Evolutionary conservation across 768 basidiomycete species (phyloP).

Genomic region (Psilocybe cubensis): DNA sequence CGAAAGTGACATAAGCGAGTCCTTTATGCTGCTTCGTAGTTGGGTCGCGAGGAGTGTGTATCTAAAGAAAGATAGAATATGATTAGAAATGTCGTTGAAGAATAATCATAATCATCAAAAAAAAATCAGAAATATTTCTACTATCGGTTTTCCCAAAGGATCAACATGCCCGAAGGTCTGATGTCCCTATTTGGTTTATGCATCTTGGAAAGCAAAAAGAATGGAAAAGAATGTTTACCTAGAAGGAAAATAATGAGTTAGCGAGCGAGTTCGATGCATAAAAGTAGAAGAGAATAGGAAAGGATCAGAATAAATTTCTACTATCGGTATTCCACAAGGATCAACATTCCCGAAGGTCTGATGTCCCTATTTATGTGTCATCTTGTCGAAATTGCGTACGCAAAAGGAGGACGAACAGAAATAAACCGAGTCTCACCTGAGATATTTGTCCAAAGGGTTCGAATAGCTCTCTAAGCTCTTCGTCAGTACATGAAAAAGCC

Average conservation of each 20-base stretch:
- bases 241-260: conserved; percentile 9
- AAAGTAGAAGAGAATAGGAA: conserved; percentile 6
- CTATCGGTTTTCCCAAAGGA: conserved; percentile 61
- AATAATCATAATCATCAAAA: neutral
- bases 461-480: conserved; percentile 71
- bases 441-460: conserved; percentile 68
- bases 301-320: conserved; percentile 52
- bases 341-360: conserved; percentile 68
- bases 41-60: conserved; percentile 52
- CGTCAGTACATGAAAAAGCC: conserved; percentile 80
- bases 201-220: conserved; percentile 4
- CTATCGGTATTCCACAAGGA: conserved; percentile 60
- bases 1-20: conserved; percentile 53
- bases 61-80: conserved; percentile 28
- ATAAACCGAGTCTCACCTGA: conserved; percentile 58
- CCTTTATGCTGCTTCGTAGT: conserved; percentile 52
- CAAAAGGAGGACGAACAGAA: conserved; percentile 7
- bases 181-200: conserved; percentile 59
- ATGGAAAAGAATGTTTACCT: conserved; percentile 43
- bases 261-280: neutral
- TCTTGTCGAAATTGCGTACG: conserved; percentile 28
- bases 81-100: conserved; percentile 4
- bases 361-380: conserved; percentile 66
- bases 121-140: conserved; percentile 53
- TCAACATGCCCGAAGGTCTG: conserved; percentile 68